Percentiles rank a stretch among this genome's conserved stretches.
Evolutionary conservation across 257 asterid genomes (phyloP).

Genomic region (Fraxinus americana): DNA sequence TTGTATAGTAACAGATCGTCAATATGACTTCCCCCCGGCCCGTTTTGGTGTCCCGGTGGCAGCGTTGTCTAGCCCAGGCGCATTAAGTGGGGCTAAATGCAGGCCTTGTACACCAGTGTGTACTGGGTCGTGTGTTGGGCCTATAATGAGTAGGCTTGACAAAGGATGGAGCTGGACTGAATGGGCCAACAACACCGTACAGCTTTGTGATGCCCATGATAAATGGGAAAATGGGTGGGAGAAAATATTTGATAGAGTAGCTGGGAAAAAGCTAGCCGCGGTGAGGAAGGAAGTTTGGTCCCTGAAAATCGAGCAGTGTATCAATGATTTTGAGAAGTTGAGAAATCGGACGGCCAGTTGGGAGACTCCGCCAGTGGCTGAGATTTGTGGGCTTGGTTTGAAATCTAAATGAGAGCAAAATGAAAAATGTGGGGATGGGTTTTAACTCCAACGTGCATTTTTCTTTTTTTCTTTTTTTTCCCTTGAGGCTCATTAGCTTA

Average conservation of each 20-base stretch:
- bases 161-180: slow-evolving; percentile 90
- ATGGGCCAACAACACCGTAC: slow-evolving; percentile 58
- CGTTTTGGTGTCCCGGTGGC: slow-evolving; percentile 81
- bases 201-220: slow-evolving; percentile 76
- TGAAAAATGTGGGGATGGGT: neutral
- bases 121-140: slow-evolving; percentile 62
- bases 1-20: slow-evolving; percentile 78
- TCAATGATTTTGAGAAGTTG: slow-evolving; percentile 56
- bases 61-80: slow-evolving; percentile 74
- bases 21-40: slow-evolving; percentile 63
- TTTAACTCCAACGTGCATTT: neutral
- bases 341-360: slow-evolving; percentile 55
- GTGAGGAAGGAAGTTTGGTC: slow-evolving; percentile 47
- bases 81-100: slow-evolving; percentile 84
- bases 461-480: too few relatives aligned
- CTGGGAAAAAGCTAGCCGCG: slow-evolving; percentile 51
- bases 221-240: slow-evolving; percentile 89
- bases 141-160: slow-evolving; percentile 49
- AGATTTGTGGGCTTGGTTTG: slow-evolving; percentile 63
- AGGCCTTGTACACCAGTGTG: slow-evolving; percentile 81
- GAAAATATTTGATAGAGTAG: slow-evolving; percentile 50
- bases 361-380: slow-evolving; percentile 59
- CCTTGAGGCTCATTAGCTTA: neutral
- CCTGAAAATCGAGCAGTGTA: slow-evolving; percentile 53
- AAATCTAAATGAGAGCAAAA: slow-evolving; percentile 26